phyloP scores from a whole-genome alignment of 176 grass and related monocot genomes.

The Lolium multiflorum region DNA sequence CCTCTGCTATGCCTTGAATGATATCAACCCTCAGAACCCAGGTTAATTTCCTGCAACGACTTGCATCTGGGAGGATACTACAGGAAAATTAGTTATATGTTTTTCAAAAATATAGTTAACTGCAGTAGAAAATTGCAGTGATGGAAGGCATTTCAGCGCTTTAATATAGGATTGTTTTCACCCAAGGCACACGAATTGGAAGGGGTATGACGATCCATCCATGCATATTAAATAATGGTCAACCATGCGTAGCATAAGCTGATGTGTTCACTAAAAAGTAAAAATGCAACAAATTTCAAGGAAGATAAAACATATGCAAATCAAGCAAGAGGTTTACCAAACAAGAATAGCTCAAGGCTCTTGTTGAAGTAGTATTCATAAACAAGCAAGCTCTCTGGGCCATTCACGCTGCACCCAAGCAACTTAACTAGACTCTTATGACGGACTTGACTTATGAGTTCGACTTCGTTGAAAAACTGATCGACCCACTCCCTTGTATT shows the following conservation, averaged over 20 bases:
- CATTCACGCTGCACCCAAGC: slow-evolving; percentile 82
- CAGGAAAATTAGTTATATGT: slow-evolving; percentile 17
- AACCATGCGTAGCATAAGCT: slow-evolving; percentile 3
- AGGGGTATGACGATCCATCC: background rate
- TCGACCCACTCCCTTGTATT: slow-evolving; percentile 80
- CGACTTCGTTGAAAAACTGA: slow-evolving; percentile 85
- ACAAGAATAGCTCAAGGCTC: slow-evolving; percentile 86
- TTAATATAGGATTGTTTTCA: background rate
- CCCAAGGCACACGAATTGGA: background rate
- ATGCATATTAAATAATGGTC: slow-evolving; percentile 12
- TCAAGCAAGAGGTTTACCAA: slow-evolving; percentile 53
- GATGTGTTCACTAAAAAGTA: background rate
- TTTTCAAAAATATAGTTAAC: background rate
- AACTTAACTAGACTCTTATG: slow-evolving; percentile 86
- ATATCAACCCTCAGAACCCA: slow-evolving; percentile 69
- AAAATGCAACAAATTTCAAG: background rate
- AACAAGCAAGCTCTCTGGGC: slow-evolving; percentile 84
- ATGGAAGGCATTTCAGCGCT: background rate
- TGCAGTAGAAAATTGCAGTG: background rate
- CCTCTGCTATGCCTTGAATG: slow-evolving; percentile 83
- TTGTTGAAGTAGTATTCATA: slow-evolving; percentile 90
- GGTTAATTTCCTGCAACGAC: slow-evolving; percentile 57
- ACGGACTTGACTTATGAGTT: slow-evolving; percentile 87
- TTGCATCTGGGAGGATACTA: slow-evolving; percentile 56
- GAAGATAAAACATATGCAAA: background rate